A percentile compares a stretch with the other conserved stretches of the same genome.
phyloP scores from a whole-genome alignment of 768 basidiomycete genomes.

The Auriscalpium vulgare region DNA sequence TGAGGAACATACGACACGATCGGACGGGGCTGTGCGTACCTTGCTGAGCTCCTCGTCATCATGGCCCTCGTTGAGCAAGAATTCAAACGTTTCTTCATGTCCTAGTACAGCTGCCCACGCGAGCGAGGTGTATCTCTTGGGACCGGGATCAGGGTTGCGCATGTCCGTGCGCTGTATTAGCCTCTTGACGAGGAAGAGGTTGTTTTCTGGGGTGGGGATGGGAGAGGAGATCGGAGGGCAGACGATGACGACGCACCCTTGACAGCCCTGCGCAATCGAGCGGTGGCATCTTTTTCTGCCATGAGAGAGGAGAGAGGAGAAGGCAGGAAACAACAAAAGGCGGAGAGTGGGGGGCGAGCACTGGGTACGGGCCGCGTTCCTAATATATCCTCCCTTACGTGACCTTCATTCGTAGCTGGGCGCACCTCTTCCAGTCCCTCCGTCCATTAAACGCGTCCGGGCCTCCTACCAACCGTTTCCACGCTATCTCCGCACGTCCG shows the following conservation, averaged over 20 bases:
- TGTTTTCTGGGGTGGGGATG: slow-evolving; percentile 60
- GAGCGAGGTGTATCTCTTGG: slow-evolving; percentile 74
- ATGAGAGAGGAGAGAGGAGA: slow-evolving; percentile 30
- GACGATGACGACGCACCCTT: slow-evolving; percentile 42
- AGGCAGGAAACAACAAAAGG: slow-evolving; percentile 15
- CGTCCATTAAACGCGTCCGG: background rate
- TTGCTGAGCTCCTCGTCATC: slow-evolving; percentile 90
- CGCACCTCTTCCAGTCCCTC: no score
- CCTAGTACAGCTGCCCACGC: slow-evolving; percentile 89
- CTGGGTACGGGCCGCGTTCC: no score
- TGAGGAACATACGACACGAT: background rate
- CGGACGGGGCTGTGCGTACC: slow-evolving; percentile 39
- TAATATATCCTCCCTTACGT: no score
- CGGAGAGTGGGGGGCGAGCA: slow-evolving; percentile 5
- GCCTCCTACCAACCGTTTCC: background rate
- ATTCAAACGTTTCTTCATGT: slow-evolving; percentile 91
- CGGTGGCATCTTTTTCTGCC: slow-evolving; percentile 78
- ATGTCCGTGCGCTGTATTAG: slow-evolving; percentile 82
- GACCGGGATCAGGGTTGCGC: slow-evolving; percentile 78
- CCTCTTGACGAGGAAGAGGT: slow-evolving; percentile 85
- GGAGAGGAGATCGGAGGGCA: background rate
- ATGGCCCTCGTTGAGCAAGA: slow-evolving; percentile 75
- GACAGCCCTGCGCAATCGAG: slow-evolving; percentile 69
- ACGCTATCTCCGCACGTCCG: background rate
- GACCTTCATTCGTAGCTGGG: no score